Base-by-base conservation (phyloP, 2,329 filamentous ascomycete genomes). In the Penicillium brevicompactum region DNA sequence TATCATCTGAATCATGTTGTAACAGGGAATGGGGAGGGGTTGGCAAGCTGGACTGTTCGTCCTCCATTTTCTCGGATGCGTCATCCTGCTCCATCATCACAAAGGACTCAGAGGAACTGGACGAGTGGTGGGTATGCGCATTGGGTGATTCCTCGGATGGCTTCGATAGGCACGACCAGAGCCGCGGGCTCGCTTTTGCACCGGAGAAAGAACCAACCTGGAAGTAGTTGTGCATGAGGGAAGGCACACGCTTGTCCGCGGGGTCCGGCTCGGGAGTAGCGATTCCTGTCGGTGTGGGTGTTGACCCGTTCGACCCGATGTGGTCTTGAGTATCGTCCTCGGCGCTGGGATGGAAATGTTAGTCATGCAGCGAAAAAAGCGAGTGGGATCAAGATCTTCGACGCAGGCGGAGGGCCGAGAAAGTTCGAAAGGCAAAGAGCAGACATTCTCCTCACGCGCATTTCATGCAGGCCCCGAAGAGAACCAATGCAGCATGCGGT, bases 181-280 rank as follows among this genome's bases (percentile, higher is more conserved):
- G 66, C 64, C 70, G 73, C 58, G 73, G 63, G 71, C 61, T 80
- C 77, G 76, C 73, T 83, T 84, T 83, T 87, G 87, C 85, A 82
- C 85, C 86, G 83, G 85, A 86, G 81, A 84, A 86, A 83, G 85
- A 84, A 97, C 94, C 88, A 96, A 99, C 94, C 93, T 99, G 94
- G 84, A 97, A 96, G 83, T 94, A 97, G 82, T 89, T 95, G 76
- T 87, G 85, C 84, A 94, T 89, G 80, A 97, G 96, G 74, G 92
- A 91, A 66, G 94, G 94, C 73, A 96, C 83, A 78, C 94, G 89
- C 80, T 96, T 97, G 80, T 99, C 94, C 71, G 90, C 88, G 61
- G 89, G 88, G 78, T 97, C 93, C 65, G 94, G 94, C 70, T 92
- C 90, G 65, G 94, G 94, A 60, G 94, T 99, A 64, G 91, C 90